Conservation (phyloP, 208 protist genomes). For the Trypanosoma cruzi region DNA sequence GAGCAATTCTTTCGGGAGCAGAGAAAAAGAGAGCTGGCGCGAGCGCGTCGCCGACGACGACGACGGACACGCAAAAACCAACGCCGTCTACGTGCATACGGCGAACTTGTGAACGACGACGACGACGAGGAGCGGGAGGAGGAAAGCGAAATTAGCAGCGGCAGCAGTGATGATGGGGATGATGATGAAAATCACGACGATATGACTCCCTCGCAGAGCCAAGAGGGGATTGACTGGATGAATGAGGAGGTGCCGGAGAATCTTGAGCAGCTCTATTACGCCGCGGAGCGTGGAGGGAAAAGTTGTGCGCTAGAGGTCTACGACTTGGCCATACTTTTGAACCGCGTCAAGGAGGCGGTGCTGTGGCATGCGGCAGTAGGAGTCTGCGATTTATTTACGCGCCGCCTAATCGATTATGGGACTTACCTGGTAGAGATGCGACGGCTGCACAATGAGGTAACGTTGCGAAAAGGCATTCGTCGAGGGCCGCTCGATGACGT, state of each 20-base stretch:
- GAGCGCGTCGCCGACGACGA: slow-evolving; percentile 13
- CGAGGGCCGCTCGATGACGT: slow-evolving; percentile 46
- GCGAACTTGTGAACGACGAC: slow-evolving; percentile 9
- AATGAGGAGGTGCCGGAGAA: slow-evolving; percentile 46
- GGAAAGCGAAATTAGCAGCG: slow-evolving; percentile 14
- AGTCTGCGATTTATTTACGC: slow-evolving; percentile 75
- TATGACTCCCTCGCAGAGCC: slow-evolving; percentile 42
- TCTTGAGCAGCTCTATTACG: slow-evolving; percentile 67
- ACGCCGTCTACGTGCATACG: slow-evolving; percentile 17
- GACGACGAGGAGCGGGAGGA: slow-evolving; percentile 29
- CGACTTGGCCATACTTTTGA: slow-evolving; percentile 74
- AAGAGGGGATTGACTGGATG: slow-evolving; percentile 62
- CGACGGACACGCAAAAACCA: slow-evolving; percentile 17
- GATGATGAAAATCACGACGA: slow-evolving; percentile 44
- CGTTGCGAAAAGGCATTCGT: slow-evolving; percentile 60
- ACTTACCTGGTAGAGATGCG: slow-evolving; percentile 83
- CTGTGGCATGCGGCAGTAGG: slow-evolving; percentile 88
- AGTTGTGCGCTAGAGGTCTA: slow-evolving; percentile 81
- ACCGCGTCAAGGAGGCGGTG: slow-evolving; percentile 58
- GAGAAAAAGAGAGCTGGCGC: slow-evolving; percentile 27
- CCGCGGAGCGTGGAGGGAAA: slow-evolving; percentile 57
- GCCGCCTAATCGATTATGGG: slow-evolving; percentile 80
- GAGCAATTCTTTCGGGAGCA: slow-evolving; percentile 69
- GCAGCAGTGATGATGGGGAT: slow-evolving; percentile 26
- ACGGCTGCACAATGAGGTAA: slow-evolving; percentile 80